These are phyloP conservation scores for Brettanomyces sp. DNA, from an alignment of 805 yeast genomes.

Conservation along the genomic window DNA sequence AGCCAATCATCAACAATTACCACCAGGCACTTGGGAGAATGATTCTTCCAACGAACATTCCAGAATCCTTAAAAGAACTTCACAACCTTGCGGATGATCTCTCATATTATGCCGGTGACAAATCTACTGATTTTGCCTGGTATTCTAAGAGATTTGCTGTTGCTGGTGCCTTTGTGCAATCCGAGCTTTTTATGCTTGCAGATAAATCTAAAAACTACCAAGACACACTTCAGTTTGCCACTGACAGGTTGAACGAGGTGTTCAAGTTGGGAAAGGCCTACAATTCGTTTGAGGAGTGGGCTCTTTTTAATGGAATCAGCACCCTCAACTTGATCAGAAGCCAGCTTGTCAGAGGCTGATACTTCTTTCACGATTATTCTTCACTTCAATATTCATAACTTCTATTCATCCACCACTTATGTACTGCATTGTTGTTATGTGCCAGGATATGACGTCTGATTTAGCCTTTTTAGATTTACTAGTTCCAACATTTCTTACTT, in stretches of 20 bases:
- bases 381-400: too few relatives aligned
- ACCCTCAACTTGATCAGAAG: constrained; percentile 60
- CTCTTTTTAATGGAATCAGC: constrained; percentile 56
- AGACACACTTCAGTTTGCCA: constrained; percentile 58
- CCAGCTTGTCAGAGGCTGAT: constrained; percentile 54
- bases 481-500: background rate
- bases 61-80: constrained; percentile 53
- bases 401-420: too few relatives aligned
- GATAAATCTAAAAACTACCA: constrained; percentile 50
- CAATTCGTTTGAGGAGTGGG: constrained; percentile 66
- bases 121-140: constrained; percentile 81
- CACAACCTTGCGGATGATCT: constrained; percentile 77
- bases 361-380: too few relatives aligned
- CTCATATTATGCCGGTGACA: constrained; percentile 70
- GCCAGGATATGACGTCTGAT: too few relatives aligned
- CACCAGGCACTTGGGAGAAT: constrained; percentile 50
- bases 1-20: constrained; percentile 34
- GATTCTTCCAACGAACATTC: constrained; percentile 54
- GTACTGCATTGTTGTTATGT: too few relatives aligned
- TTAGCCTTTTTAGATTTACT: too few relatives aligned
- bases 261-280: constrained; percentile 51
- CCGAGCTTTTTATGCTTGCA: constrained; percentile 73
- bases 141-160: constrained; percentile 75
- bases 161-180: constrained; percentile 58
- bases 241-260: constrained; percentile 45